These are phyloP conservation scores for Colletotrichum cereale DNA, from an alignment of 2,329 filamentous ascomycete species.

Conservation along the genomic window DNA sequence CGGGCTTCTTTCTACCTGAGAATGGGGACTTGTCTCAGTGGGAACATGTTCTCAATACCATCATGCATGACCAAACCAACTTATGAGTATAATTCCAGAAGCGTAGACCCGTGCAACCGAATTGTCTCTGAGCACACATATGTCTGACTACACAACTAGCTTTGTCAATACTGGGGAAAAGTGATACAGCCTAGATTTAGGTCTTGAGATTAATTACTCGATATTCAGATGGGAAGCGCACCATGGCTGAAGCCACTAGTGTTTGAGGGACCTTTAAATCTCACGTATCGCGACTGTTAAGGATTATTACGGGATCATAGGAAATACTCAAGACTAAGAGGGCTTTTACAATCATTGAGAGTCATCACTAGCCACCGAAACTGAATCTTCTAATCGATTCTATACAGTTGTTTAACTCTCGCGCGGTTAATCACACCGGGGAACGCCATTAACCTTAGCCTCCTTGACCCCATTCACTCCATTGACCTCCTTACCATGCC, in stretches of 20 bases:
- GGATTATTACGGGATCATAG: background rate
- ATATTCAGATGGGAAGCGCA: background rate
- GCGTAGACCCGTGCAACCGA: background rate
- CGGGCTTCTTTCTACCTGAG: constrained; percentile 24
- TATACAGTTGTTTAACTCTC: background rate
- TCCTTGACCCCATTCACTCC: constrained; percentile 23
- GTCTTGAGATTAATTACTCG: background rate
- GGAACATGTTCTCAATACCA: constrained; percentile 35
- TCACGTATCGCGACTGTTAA: background rate
- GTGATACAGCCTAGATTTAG: background rate
- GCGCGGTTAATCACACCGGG: background rate
- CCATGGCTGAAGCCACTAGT: background rate
- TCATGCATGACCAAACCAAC: constrained; percentile 32
- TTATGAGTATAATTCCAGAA: background rate
- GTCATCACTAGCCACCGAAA: background rate
- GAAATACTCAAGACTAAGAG: background rate
- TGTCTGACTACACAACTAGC: background rate
- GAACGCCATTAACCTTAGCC: constrained; percentile 20
- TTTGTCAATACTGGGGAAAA: background rate
- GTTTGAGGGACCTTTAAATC: background rate
- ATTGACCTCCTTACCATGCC: constrained; percentile 12
- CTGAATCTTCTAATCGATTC: too few relatives aligned
- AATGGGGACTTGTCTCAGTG: constrained; percentile 30
- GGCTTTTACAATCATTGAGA: background rate
- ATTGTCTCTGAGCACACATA: background rate